Base-by-base conservation (phyloP, 1,284 basidiomycete species). In the Tilletia horrida region DNA sequence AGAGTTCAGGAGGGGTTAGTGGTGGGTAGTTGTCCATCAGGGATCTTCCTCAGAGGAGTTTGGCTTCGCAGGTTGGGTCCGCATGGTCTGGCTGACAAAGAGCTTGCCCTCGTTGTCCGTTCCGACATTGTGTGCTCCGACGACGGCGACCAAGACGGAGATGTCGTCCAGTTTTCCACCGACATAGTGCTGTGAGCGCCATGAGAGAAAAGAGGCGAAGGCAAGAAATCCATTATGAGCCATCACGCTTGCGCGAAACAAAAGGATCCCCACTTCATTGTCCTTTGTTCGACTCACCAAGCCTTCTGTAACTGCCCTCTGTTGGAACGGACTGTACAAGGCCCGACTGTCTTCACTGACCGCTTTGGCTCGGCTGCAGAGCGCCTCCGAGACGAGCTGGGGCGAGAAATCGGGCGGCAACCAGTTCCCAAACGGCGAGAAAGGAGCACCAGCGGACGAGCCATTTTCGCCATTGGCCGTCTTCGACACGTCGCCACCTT, bases 241-340 rank as follows among this genome's bases (percentile, higher is more conserved):
- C 18, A 31, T 9, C 48, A 14, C 8, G 27, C 8, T 18, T 18
- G 23, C 7, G 35, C n/a, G n/a, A n/a, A n/a, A n/a, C n/a, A n/a
- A n/a, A 63, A 8, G 23, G 29, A 42, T 11, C 25, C 14, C 21
- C 6, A 40, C 4, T 43, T 21, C 16, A 16, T 6, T 48, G 4
- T 48, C 21, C 4, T 18, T 6, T 48, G 3, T 40, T 27, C 44
- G 27, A 62, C 55, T 59, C 35, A 57, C 55, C 45, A 81, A 67
- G 65, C 86, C 86, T 71, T 86, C 85, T 69, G 86, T 85, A 63
- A 85, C 85, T 8, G 86, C 86, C 62, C 84, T 80, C 66, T 84
- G 83, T 81, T 85, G 85, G 75, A 86, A 86, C 2, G 86, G 86
- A 7, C 83, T 84, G 8, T 82, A 83, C 40, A 84, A 78, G 1